Conservation (phyloP, 2,329 filamentous ascomycete genomes). For the Parascedosporium putredinis region DNA sequence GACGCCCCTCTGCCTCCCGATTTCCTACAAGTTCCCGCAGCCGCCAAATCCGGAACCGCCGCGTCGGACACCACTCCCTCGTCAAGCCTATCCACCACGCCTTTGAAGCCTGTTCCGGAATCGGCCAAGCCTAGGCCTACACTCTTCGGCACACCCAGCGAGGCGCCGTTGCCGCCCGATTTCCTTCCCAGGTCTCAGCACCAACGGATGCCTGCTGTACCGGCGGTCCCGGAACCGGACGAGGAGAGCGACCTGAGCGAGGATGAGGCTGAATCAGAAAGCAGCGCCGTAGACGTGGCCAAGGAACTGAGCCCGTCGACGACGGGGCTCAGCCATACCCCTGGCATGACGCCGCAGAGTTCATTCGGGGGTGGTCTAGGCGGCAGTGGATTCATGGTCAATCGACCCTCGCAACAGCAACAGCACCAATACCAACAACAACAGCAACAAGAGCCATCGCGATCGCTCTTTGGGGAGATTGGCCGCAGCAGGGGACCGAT, state of each 20-base stretch:
- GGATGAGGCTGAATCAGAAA: slow-evolving; percentile 41
- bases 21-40: slow-evolving; percentile 15
- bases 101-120: slow-evolving; percentile 14
- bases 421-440: no score
- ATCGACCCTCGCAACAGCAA: no score
- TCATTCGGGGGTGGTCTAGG: slow-evolving; percentile 37
- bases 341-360: slow-evolving; percentile 45
- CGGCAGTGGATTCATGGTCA: slow-evolving; percentile 6
- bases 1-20: slow-evolving; percentile 24
- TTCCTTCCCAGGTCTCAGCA: slow-evolving; percentile 15
- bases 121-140: slow-evolving; percentile 15
- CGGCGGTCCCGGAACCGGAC: slow-evolving; percentile 25
- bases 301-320: slow-evolving; percentile 49
- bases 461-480: slow-evolving; percentile 27
- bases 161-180: slow-evolving; percentile 31
- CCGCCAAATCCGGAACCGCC: slow-evolving; percentile 14
- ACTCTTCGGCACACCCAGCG: slow-evolving; percentile 19
- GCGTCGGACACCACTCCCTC: slow-evolving; percentile 28
- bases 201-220: slow-evolving; percentile 14
- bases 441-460: slow-evolving; percentile 32
- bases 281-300: slow-evolving; percentile 55
- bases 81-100: slow-evolving; percentile 29
- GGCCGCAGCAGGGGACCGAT: slow-evolving; percentile 43
- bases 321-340: slow-evolving; percentile 31
- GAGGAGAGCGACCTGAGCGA: slow-evolving; percentile 31